phyloP scores from a whole-genome alignment of 2,329 filamentous ascomycete species.

The Moelleriella libera region DNA sequence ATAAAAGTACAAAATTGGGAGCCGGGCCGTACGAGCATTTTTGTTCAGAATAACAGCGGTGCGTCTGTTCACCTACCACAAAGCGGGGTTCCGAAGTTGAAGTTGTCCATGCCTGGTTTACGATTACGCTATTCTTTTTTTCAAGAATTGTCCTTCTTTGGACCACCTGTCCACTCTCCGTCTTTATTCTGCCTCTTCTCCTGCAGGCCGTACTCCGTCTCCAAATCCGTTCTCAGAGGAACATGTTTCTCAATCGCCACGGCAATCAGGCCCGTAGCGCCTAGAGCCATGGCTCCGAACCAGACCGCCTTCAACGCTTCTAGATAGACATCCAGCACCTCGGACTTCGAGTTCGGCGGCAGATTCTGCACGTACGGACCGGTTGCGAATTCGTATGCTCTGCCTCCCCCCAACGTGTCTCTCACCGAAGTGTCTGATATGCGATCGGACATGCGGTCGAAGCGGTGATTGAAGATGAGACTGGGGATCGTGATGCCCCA shows the following conservation, averaged over 20 bases:
- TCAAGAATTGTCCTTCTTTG: too few relatives aligned
- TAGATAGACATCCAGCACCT: not conserved
- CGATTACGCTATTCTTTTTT: too few relatives aligned
- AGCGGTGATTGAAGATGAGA: constrained; percentile 19
- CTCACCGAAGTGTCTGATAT: constrained; percentile 5
- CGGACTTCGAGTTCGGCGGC: not conserved
- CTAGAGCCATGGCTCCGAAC: not conserved
- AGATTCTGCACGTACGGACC: not conserved
- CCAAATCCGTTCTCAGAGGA: not conserved
- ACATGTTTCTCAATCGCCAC: not conserved
- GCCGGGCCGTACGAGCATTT: too few relatives aligned
- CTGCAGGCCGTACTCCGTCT: not conserved
- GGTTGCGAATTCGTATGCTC: constrained; percentile 12
- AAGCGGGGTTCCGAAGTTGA: too few relatives aligned
- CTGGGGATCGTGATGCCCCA: constrained; percentile 30
- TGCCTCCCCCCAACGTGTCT: constrained; percentile 7
- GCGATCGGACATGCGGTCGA: constrained; percentile 2
- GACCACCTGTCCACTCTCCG: too few relatives aligned
- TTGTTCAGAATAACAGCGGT: too few relatives aligned
- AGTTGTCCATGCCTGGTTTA: too few relatives aligned
- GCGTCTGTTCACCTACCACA: too few relatives aligned
- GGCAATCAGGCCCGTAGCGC: not conserved
- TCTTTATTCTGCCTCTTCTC: too few relatives aligned
- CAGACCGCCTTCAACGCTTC: not conserved
- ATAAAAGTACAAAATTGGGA: too few relatives aligned